phyloP scores from a whole-genome alignment of 805 yeast genomes.

The Saccharomyces jurei region DNA sequence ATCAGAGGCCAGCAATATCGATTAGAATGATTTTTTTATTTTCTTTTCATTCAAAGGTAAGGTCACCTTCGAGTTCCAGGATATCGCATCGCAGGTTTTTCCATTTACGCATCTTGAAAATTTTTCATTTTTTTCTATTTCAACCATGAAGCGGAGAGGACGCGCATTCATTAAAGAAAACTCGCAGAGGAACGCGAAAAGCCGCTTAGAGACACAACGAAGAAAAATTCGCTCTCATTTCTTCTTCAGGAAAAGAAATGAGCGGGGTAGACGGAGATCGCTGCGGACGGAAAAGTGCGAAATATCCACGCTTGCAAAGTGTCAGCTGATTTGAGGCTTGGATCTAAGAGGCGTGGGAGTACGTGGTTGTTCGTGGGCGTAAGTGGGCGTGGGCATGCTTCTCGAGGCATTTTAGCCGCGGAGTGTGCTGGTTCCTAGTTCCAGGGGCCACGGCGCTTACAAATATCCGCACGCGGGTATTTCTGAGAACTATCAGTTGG shows the following conservation, averaged over 20 bases:
- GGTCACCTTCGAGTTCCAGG: background rate
- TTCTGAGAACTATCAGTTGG: background rate
- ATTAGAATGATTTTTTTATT: background rate
- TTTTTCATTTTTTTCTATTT: background rate
- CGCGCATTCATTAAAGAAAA: background rate
- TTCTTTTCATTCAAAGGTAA: background rate
- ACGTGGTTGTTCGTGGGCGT: background rate
- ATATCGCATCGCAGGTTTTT: background rate
- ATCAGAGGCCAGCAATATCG: background rate
- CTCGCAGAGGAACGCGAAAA: background rate
- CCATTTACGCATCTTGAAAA: background rate
- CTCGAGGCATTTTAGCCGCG: background rate
- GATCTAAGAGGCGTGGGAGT: background rate
- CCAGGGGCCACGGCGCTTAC: background rate
- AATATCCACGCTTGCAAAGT: background rate
- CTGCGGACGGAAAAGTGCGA: background rate
- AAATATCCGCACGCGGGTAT: background rate
- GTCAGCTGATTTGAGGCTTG: background rate
- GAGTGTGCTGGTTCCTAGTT: background rate
- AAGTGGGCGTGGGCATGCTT: background rate
- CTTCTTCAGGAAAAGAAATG: background rate
- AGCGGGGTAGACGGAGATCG: background rate
- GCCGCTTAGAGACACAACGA: background rate
- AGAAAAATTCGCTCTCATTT: background rate
- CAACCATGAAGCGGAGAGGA: background rate